phyloP scores from a whole-genome alignment of 371 early-diverging fungal genomes.

The Caulochytrium protostelioides region DNA sequence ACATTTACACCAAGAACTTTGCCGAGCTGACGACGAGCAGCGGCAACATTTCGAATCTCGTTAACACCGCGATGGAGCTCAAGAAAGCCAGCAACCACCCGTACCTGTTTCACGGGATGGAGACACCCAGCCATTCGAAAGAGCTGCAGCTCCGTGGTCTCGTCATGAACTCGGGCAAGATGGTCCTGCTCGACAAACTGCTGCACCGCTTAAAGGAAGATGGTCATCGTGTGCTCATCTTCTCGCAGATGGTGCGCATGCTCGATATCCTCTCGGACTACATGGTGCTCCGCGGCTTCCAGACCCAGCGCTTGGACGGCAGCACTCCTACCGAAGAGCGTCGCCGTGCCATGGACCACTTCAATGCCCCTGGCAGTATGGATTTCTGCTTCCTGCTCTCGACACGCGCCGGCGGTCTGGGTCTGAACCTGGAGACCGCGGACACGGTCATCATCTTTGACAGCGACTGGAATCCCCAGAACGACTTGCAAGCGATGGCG shows the following conservation, averaged over 20 bases:
- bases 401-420: constrained; percentile 96
- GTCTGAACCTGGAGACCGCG: constrained; percentile 94
- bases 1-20: constrained; percentile 80
- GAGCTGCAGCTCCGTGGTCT: constrained; percentile 57
- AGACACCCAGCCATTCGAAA: constrained; percentile 34
- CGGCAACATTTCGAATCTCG: constrained; percentile 60
- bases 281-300: constrained; percentile 54
- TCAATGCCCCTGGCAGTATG: constrained; percentile 83
- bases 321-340: constrained; percentile 74
- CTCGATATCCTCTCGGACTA: constrained; percentile 87
- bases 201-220: constrained; percentile 43
- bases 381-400: constrained; percentile 97
- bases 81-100: constrained; percentile 99
- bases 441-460: constrained; percentile 99
- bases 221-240: constrained; percentile 75
- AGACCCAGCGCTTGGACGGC: constrained; percentile 93
- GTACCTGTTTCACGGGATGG: constrained; percentile 80
- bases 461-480: constrained; percentile 99
- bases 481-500: constrained; percentile 98
- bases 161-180: constrained; percentile 68
- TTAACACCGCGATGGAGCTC: constrained; percentile 89
- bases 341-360: constrained; percentile 91
- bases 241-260: constrained; percentile 83
- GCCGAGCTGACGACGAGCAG: constrained; percentile 45
- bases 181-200: constrained; percentile 61